phyloP scores from a whole-genome alignment of 441 rosid genomes.

The Dalechampia spathulata region DNA sequence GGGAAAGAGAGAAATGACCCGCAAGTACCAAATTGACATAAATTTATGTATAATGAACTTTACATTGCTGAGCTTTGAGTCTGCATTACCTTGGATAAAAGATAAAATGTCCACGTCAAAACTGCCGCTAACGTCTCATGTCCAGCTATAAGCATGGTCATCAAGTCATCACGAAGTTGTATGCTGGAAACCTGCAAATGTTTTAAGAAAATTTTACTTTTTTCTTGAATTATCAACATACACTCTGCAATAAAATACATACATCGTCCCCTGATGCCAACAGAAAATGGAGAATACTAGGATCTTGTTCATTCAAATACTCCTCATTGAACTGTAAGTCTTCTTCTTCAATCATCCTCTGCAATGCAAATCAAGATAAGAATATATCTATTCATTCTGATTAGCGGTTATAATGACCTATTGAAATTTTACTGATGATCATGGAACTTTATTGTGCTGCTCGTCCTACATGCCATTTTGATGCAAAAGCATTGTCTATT shows the following conservation, averaged over 20 bases:
- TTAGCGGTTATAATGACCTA: not conserved
- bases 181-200: slow-evolving; percentile 78
- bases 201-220: slow-evolving; percentile 14
- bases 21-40: too few species aligned
- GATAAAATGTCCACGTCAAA: slow-evolving; percentile 97
- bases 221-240: slow-evolving; percentile 12
- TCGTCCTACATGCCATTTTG: too few species aligned
- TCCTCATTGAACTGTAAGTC: slow-evolving; percentile 87
- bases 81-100: slow-evolving; percentile 59
- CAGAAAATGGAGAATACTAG: slow-evolving; percentile 94
- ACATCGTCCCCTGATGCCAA: slow-evolving; percentile 97
- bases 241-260: slow-evolving; percentile 18
- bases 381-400: not conserved
- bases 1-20: too few species aligned
- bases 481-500: not conserved
- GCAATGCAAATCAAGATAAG: too few species aligned
- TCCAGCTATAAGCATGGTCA: slow-evolving; percentile 99
- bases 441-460: too few species aligned
- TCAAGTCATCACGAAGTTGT: slow-evolving; percentile 97
- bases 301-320: slow-evolving; percentile 94
- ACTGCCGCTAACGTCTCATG: slow-evolving; percentile 98
- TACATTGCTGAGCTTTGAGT: too few species aligned
- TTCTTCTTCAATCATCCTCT: slow-evolving; percentile 97
- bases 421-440: not conserved
- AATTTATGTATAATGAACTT: too few species aligned